Conservation (phyloP, 495 filamentous ascomycete genomes). For the Penicillium dipodomyicola region DNA sequence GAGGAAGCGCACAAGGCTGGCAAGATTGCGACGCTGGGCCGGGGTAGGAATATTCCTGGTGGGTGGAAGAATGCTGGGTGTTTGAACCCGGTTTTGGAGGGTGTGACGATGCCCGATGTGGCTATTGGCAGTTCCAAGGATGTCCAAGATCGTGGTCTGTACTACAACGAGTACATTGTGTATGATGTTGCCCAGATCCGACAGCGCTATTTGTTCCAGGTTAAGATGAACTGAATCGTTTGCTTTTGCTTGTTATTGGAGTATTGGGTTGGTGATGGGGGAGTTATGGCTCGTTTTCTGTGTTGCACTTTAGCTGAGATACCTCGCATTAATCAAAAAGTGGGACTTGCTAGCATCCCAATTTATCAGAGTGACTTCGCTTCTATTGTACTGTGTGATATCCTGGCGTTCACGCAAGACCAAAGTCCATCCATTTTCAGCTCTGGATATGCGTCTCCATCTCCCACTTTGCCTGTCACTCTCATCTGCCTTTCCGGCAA, state of each 20-base stretch:
- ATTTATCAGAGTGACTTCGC: no score
- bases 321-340: no score
- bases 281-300: not conserved
- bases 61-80: constrained; percentile 74
- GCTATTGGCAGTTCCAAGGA: not conserved
- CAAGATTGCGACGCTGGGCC: constrained; percentile 64
- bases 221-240: constrained; percentile 36
- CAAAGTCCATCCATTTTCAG: no score
- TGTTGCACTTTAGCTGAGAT: not conserved
- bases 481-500: no score
- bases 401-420: no score
- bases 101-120: constrained; percentile 59
- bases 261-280: not conserved
- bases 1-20: constrained; percentile 58
- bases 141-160: not conserved
- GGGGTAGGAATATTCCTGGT: constrained; percentile 57
- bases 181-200: constrained; percentile 79
- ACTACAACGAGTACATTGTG: constrained; percentile 63
- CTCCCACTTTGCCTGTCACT: no score
- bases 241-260: not conserved
- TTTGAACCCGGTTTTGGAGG: constrained; percentile 59
- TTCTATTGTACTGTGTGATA: no score
- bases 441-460: no score
- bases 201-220: constrained; percentile 72
- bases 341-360: no score